These are phyloP conservation scores for Rhytidiadelphus loreus DNA, from an alignment of 225 moss, liverwort and hornwort genomes.

Conservation along the genomic window DNA sequence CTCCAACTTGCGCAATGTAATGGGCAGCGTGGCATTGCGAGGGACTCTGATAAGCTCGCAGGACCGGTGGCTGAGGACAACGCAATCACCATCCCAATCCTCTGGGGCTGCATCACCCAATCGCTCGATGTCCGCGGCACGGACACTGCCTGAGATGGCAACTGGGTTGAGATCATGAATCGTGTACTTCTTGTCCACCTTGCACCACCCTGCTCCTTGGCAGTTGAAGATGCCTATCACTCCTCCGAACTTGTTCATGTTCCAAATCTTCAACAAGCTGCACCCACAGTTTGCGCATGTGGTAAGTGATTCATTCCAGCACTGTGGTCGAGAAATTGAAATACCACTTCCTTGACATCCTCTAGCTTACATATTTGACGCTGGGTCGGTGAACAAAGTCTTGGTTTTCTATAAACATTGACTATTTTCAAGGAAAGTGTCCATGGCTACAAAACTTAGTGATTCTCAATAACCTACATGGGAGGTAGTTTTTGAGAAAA, in stretches of 20 bases:
- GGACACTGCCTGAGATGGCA: slow-evolving; percentile 49
- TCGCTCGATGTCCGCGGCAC: slow-evolving; percentile 46
- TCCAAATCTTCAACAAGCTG: slow-evolving; percentile 88
- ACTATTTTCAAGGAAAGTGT: neutral
- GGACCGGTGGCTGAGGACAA: slow-evolving; percentile 53
- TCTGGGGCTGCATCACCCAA: slow-evolving; percentile 46
- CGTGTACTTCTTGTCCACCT: slow-evolving; percentile 62
- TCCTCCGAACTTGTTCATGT: slow-evolving; percentile 87
- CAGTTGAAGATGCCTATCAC: slow-evolving; percentile 91
- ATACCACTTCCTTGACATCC: neutral
- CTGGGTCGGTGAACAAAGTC: neutral
- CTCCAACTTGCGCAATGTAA: slow-evolving; percentile 67
- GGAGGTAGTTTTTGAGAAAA: too few relatives aligned
- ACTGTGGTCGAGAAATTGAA: neutral
- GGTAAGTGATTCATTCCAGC: neutral
- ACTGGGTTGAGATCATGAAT: slow-evolving; percentile 63
- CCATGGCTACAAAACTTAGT: neutral
- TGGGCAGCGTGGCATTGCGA: slow-evolving; percentile 30
- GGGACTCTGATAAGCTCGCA: slow-evolving; percentile 43
- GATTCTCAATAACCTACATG: neutral
- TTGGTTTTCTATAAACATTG: neutral
- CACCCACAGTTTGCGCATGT: neutral
- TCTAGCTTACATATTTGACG: neutral
- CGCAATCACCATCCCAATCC: slow-evolving; percentile 71
- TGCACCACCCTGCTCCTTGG: slow-evolving; percentile 99